Evolutionary conservation across 371 early-diverging fungal species (phyloP).

Genomic region (Lichtheimia corymbifera): DNA sequence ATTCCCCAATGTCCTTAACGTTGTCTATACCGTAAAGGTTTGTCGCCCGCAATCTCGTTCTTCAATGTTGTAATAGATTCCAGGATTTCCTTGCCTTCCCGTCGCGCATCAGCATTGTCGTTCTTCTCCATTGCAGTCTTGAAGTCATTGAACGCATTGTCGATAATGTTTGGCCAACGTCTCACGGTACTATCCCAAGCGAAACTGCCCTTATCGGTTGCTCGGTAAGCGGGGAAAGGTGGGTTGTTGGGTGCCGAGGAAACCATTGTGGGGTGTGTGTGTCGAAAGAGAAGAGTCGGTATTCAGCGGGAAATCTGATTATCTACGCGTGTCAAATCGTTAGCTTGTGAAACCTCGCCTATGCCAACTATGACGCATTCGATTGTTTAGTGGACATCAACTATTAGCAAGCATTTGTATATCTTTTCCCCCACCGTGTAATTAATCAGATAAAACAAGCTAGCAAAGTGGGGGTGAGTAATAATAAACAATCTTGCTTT

Average conservation of each 20-base stretch:
- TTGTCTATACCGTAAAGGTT: slow-evolving; percentile 52
- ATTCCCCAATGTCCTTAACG: neutral
- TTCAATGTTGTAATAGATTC: slow-evolving; percentile 60
- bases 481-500: too few species aligned
- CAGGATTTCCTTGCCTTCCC: slow-evolving; percentile 70
- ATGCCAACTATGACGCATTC: too few species aligned
- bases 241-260: slow-evolving; percentile 61
- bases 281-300: neutral
- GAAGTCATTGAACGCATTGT: slow-evolving; percentile 70
- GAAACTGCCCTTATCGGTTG: slow-evolving; percentile 68
- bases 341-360: too few species aligned
- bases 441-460: too few species aligned
- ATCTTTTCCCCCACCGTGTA: too few species aligned
- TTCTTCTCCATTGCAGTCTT: slow-evolving; percentile 43
- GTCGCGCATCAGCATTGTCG: slow-evolving; percentile 20
- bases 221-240: slow-evolving; percentile 65
- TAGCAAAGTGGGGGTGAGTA: too few species aligned
- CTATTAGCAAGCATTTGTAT: too few species aligned
- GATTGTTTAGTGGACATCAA: too few species aligned
- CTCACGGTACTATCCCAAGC: slow-evolving; percentile 76
- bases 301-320: too few species aligned
- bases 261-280: neutral
- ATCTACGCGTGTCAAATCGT: too few species aligned
- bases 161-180: slow-evolving; percentile 84
- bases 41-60: slow-evolving; percentile 69